Percentiles rank a stretch among this genome's conserved stretches.
phyloP scores from a whole-genome alignment of 2,329 filamentous ascomycete species.

The Blumeria hordei region DNA sequence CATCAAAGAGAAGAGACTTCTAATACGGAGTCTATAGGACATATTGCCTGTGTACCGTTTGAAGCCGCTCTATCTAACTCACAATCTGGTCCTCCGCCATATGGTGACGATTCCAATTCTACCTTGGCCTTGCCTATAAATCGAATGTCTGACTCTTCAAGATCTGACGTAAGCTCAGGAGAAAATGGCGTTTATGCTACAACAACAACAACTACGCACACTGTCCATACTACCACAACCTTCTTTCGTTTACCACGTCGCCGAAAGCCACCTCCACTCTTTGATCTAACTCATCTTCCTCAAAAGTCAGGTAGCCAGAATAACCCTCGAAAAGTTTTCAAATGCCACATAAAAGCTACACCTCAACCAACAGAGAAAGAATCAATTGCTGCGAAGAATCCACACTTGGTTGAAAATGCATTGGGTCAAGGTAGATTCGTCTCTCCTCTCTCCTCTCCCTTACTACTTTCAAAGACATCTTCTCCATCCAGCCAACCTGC shows the following conservation, averaged over 20 bases:
- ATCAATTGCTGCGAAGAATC: conserved; percentile 10
- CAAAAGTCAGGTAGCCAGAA: conserved; percentile 27
- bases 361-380: conserved; percentile 14
- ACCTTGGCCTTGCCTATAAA: conserved; percentile 38
- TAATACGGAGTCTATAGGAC: neutral
- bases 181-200: conserved; percentile 36
- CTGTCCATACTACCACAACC: conserved; percentile 36
- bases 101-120: conserved; percentile 35
- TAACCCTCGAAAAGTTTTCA: conserved; percentile 15
- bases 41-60: neutral
- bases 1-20: neutral
- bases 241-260: conserved; percentile 66
- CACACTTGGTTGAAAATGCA: conserved; percentile 10
- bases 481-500: conserved; percentile 22
- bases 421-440: conserved; percentile 5
- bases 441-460: conserved; percentile 13
- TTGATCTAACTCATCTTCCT: conserved; percentile 74
- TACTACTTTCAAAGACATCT: conserved; percentile 15
- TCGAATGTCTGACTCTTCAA: conserved; percentile 63
- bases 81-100: conserved; percentile 26
- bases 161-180: conserved; percentile 62
- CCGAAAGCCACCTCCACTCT: conserved; percentile 51
- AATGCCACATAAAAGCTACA: conserved; percentile 20
- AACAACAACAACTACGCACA: conserved; percentile 37
- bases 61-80: conserved; percentile 8